These are phyloP conservation scores for Volvox carteri DNA, from an alignment of 163 green algal genomes.

Conservation along the genomic window DNA sequence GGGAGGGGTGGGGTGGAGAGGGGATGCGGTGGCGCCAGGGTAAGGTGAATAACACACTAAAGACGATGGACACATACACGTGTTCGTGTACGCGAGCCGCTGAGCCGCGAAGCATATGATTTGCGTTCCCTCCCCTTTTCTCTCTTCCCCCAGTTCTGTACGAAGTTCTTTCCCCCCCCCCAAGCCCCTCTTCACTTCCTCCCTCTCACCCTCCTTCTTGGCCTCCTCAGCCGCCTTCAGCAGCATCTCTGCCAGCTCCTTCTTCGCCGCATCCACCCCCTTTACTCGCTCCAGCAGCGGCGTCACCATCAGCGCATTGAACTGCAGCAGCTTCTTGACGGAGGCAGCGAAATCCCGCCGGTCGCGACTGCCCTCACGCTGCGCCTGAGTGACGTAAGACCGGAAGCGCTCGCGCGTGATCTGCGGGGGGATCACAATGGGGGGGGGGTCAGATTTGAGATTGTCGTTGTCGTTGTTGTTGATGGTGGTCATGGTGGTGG, in stretches of 20 bases:
- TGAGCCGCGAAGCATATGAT: no score
- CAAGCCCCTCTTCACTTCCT: no score
- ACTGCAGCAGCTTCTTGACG: conserved; percentile 95
- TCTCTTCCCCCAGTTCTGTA: neutral
- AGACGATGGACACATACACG: no score
- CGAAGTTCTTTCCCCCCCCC: no score
- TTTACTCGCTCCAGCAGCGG: conserved; percentile 89
- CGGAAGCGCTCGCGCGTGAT: conserved; percentile 80
- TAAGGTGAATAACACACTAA: no score
- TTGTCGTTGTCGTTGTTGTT: neutral
- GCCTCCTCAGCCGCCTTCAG: conserved; percentile 73
- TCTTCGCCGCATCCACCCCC: conserved; percentile 71
- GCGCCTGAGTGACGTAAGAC: conserved; percentile 82
- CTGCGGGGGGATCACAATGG: neutral
- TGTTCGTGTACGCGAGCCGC: no score
- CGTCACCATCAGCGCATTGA: conserved; percentile 89
- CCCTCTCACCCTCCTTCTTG: conserved; percentile 62
- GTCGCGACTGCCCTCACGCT: conserved; percentile 73
- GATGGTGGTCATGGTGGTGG: neutral
- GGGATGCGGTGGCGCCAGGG: no score
- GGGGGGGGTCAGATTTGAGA: neutral
- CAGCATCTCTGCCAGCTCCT: conserved; percentile 84
- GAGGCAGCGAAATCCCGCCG: conserved; percentile 37
- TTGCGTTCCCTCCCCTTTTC: neutral
- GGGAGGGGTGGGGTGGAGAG: neutral